Base-by-base conservation (phyloP, 352 stramenopile genomes). In the Phytopythium boreale region DNA sequence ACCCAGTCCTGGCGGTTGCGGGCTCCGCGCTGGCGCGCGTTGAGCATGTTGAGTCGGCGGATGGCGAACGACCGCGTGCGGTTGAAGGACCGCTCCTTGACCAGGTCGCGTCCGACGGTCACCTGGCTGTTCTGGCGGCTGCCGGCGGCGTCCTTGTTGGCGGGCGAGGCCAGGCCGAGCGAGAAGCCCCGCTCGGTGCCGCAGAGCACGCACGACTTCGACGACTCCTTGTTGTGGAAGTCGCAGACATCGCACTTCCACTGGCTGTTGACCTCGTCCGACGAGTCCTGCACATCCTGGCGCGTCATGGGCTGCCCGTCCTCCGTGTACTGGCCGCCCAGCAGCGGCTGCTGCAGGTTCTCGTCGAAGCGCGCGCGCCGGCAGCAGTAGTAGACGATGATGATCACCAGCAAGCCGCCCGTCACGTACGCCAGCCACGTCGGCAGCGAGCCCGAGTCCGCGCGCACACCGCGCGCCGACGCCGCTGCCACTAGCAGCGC, bases 361-460 rank as follows among this genome's bases (percentile, higher is more conserved):
- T 95, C 87, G 58, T 95, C 87, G 62, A 95, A 95, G 61, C 87
- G 82, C 61, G 84, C 81, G 59, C 84, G 84, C 44, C 87, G 87
- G 60, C 87, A 95, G 76, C 87, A 95, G 62, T 95, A 95, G 76
- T 95, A 95, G 34, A 93, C 76, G 64, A 95, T 93, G 68, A 95
- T 95, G 51, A 95, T 78, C 61, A 95, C 75, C 56, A 95, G 67
- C 36, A 95, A 66, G 1, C 84, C 87, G 61, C 87, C 87, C 15
- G 87, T 95, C 37, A 93, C 80, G 71, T 93, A 95, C 49, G 87
- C 87, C 26, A 95, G 74, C 87, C 87, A 95, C 31, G 83, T 85
- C 15, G 87, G 84, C 14, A 93, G 72, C 61, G 82, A 80, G 24
- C 80, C 75, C 36, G 73, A 77, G 27, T 74, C 68, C 14, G 64